Evolutionary conservation across 352 stramenopile species (phyloP).

Genomic region (Pythium biforme): DNA sequence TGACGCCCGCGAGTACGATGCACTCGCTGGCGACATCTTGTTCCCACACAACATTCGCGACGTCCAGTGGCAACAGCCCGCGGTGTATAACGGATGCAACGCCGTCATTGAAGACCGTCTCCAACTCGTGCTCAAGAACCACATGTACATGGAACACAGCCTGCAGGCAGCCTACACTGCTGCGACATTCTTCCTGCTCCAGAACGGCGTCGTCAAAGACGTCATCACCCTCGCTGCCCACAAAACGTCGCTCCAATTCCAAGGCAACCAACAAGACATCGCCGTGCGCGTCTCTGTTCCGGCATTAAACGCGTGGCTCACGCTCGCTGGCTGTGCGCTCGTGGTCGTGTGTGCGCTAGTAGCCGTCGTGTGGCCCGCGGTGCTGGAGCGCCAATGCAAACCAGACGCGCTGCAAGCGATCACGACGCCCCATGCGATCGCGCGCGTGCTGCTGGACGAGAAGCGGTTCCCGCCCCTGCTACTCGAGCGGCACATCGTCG

Average conservation of each 20-base stretch:
- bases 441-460: constrained; percentile 2
- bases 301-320: neutral
- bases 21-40: neutral
- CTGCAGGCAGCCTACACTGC: constrained; percentile 5
- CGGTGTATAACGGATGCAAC: neutral
- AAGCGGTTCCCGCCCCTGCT: neutral
- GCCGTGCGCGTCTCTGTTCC: constrained; percentile 8
- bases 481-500: neutral
- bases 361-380: neutral
- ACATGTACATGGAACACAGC: constrained; percentile 13
- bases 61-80: neutral
- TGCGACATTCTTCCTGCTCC: constrained; percentile 10
- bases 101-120: neutral
- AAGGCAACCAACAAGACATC: neutral
- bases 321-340: constrained; percentile 2
- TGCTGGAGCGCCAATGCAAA: neutral
- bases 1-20: neutral
- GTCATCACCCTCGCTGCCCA: neutral
- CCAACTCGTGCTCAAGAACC: constrained; percentile 2
- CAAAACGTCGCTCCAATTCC: neutral
- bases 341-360: neutral
- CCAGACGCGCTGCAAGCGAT: neutral
- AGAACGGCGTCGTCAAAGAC: constrained; percentile 3
- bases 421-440: neutral
- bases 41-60: neutral